Evolutionary conservation across 1,284 basidiomycete genomes (phyloP), one percentile per base, ranked within the genome.

Genomic region (Waitea zeae): DNA sequence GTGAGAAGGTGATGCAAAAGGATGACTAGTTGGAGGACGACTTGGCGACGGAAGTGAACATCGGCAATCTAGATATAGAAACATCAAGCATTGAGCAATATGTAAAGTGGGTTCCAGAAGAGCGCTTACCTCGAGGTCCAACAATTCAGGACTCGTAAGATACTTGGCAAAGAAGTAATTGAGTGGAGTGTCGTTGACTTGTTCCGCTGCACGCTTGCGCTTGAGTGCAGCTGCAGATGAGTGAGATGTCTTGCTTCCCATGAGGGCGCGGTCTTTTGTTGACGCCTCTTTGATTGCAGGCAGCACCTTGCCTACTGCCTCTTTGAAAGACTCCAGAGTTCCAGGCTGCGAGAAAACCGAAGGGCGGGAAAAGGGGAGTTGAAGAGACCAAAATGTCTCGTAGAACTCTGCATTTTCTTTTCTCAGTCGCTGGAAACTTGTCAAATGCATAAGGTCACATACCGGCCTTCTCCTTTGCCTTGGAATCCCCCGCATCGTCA

Each of bases 111-210:
- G n/a, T n/a, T n/a, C n/a, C n/a, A n/a, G n/a, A 27, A 15, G 20
- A 19, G 17, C 36, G 44, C 59, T 38, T 36, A 84, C 84, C 65
- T 93, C 86, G 35, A 90, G 72, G 35, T 84, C 84, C 18, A 92
- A 62, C 14, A 93, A 57, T 31, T 87, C 82, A 0, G 82, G 77
- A 39, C 76, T 86, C 0, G 87, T 90, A 30, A 93, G 59, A 52
- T 84, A 90, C 49, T 89, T 90, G 11, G 88, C 86, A 48, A 90
- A 92, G 55, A 90, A 90, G 50, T 86, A 87, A n/a, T n/a, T n/a
- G n/a, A n/a, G n/a, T n/a, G n/a, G n/a, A n/a, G n/a, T n/a, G 42
- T 84, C 75, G 34, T 62, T 71, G 32, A 58, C 58, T 17, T 56
- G 62, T 43, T 67, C 65, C 12, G 54, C 46, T 17, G 78, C 77